Percentiles rank a stretch among this genome's conserved stretches.
Evolutionary conservation across 176 grass and related monocot species (phyloP).

Genomic region (Cenchrus purpureus): DNA sequence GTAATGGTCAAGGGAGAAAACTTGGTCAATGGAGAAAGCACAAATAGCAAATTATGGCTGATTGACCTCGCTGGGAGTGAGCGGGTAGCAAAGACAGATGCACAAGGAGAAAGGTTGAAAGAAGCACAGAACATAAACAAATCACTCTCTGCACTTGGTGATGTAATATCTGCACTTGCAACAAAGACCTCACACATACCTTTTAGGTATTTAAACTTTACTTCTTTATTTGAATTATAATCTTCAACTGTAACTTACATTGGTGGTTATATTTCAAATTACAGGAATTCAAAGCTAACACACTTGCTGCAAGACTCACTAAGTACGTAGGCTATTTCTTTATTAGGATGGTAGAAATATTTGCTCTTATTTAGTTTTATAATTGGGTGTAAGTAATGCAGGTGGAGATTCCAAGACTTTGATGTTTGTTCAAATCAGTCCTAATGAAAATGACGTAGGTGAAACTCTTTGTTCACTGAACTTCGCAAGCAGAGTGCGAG

Average conservation of each 20-base stretch:
- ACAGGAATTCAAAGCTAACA: conserved; percentile 93
- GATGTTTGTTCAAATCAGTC: conserved; percentile 99
- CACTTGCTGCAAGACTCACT: conserved; percentile 96
- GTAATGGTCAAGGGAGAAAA: conserved; percentile 97
- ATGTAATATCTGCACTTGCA: conserved; percentile 97
- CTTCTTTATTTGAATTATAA: background rate
- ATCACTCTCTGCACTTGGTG: conserved; percentile 94
- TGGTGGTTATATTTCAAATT: conserved; percentile 18
- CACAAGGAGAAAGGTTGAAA: conserved; percentile 95
- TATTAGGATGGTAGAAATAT: background rate
- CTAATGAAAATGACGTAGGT: conserved; percentile 86
- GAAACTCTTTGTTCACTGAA: conserved; percentile 97
- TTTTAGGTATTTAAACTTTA: conserved; percentile 67
- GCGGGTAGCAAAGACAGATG: conserved; percentile 88
- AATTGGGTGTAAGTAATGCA: conserved; percentile 49
- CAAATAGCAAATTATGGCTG: conserved; percentile 87
- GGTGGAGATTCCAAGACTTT: conserved; percentile 97
- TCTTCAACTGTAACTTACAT: conserved; percentile 1
- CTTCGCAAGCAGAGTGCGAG: conserved; percentile 88
- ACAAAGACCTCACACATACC: conserved; percentile 89
- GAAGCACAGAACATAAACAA: conserved; percentile 97
- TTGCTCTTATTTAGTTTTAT: background rate
- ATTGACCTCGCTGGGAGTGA: conserved; percentile 97
- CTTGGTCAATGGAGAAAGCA: conserved; percentile 76
- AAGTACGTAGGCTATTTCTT: conserved; percentile 46